Percentiles rank a stretch among this genome's conserved stretches.
Conservation (phyloP, 371 early-diverging fungal genomes). For the Mortierella sp. region DNA sequence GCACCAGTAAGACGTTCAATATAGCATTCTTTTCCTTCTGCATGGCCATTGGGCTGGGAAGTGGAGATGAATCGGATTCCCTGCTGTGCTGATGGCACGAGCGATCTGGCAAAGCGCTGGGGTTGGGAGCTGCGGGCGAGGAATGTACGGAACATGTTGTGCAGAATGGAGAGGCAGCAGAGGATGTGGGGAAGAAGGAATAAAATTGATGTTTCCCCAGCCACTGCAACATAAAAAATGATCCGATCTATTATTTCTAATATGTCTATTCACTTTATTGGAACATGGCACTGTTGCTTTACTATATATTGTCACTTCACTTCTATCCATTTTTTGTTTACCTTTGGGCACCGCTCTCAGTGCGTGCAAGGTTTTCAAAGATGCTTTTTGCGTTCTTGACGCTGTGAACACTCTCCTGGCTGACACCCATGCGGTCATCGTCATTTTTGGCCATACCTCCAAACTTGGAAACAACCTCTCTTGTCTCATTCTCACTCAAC, state of each 20-base stretch:
- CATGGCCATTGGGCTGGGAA: constrained; percentile 19
- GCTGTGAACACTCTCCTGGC: constrained; percentile 47
- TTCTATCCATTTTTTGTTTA: neutral
- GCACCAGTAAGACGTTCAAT: constrained; percentile 70
- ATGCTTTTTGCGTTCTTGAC: constrained; percentile 48
- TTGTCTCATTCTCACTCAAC: constrained; percentile 33
- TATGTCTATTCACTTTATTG: no score
- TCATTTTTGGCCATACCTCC: constrained; percentile 22
- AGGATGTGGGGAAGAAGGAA: no score
- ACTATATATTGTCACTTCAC: no score
- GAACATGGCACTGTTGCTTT: no score
- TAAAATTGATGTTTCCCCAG: neutral
- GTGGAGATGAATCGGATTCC: constrained; percentile 50
- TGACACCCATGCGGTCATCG: constrained; percentile 30
- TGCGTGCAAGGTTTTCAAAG: constrained; percentile 43
- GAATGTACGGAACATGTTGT: constrained; percentile 52
- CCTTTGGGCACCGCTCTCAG: constrained; percentile 24
- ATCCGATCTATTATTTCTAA: no score
- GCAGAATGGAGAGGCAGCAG: neutral
- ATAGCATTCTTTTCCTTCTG: constrained; percentile 69
- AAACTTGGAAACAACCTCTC: constrained; percentile 12
- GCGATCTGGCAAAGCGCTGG: constrained; percentile 30
- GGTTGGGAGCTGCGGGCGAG: constrained; percentile 41
- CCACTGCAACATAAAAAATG: neutral
- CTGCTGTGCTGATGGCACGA: constrained; percentile 16